Percentiles rank a stretch among this genome's conserved stretches.
Conservation (phyloP, 805 yeast genomes). For the Zygotorulaspora chibaensis region DNA sequence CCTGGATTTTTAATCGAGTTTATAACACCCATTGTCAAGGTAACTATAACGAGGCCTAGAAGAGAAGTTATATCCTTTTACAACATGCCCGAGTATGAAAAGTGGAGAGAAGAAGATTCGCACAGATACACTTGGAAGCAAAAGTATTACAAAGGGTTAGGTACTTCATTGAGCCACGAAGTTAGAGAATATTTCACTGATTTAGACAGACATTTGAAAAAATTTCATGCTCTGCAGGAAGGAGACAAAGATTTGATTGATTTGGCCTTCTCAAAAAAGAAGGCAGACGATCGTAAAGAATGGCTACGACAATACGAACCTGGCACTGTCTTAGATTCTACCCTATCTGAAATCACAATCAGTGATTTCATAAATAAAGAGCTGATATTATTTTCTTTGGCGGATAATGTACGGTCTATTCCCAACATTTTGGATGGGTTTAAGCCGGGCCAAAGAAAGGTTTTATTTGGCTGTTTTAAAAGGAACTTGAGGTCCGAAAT, state of each 20-base stretch:
- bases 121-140: constrained; percentile 73
- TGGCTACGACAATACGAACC: constrained; percentile 91
- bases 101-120: constrained; percentile 87
- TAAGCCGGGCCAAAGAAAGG: constrained; percentile 96
- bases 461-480: constrained; percentile 80
- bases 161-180: constrained; percentile 83
- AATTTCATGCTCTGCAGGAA: constrained; percentile 74
- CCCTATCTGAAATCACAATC: constrained; percentile 72
- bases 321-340: constrained; percentile 87
- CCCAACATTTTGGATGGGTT: constrained; percentile 93
- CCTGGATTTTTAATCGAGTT: constrained; percentile 93
- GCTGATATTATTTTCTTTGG: constrained; percentile 89
- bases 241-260: constrained; percentile 78
- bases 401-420: constrained; percentile 92
- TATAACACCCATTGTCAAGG: constrained; percentile 94
- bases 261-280: constrained; percentile 88
- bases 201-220: constrained; percentile 79
- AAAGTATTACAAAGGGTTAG: constrained; percentile 97
- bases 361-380: constrained; percentile 93
- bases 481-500: constrained; percentile 70
- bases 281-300: constrained; percentile 95
- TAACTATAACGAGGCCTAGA: constrained; percentile 64
- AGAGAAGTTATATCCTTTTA: constrained; percentile 68
- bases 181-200: constrained; percentile 84
- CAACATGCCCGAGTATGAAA: constrained; percentile 92